A percentile compares a stretch with the other conserved stretches of the same genome.
phyloP scores from a whole-genome alignment of 805 yeast species.

The Brettanomyces bruxellensis region DNA sequence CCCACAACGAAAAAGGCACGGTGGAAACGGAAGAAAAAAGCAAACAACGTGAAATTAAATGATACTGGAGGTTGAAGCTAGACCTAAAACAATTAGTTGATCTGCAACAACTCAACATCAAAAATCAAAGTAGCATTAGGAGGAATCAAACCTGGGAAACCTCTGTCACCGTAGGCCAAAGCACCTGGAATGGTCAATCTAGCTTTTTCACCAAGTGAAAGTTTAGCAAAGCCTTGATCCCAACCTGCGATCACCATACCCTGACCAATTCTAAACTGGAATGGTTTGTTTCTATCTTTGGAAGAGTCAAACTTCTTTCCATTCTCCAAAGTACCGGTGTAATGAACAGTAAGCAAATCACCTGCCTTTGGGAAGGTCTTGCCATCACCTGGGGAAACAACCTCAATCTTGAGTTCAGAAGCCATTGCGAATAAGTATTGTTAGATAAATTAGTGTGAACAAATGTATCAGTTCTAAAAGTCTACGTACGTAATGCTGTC shows the following conservation, averaged over 20 bases:
- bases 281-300: slow-evolving; percentile 89
- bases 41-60: background rate
- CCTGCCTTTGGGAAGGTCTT: slow-evolving; percentile 79
- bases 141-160: slow-evolving; percentile 95
- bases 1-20: too few species aligned
- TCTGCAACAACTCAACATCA: slow-evolving; percentile 65
- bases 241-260: slow-evolving; percentile 96
- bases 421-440: slow-evolving; percentile 1
- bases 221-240: slow-evolving; percentile 91
- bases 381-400: slow-evolving; percentile 58
- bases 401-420: slow-evolving; percentile 25
- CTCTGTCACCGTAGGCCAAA: slow-evolving; percentile 90
- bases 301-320: slow-evolving; percentile 97
- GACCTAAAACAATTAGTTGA: slow-evolving; percentile 28
- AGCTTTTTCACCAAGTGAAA: slow-evolving; percentile 90
- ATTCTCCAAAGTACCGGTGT: slow-evolving; percentile 89
- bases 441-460: too few species aligned
- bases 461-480: too few species aligned
- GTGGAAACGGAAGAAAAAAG: background rate
- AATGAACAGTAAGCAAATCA: slow-evolving; percentile 87
- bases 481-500: too few species aligned
- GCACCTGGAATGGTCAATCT: slow-evolving; percentile 86
- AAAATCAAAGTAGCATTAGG: slow-evolving; percentile 84
- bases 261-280: slow-evolving; percentile 89
- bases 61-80: too few species aligned